A percentile compares a stretch with the other conserved stretches of the same genome.
These are phyloP conservation scores for Cucurbitaria berberidis DNA, from an alignment of 2,329 filamentous ascomycete genomes.

Conservation along the genomic window DNA sequence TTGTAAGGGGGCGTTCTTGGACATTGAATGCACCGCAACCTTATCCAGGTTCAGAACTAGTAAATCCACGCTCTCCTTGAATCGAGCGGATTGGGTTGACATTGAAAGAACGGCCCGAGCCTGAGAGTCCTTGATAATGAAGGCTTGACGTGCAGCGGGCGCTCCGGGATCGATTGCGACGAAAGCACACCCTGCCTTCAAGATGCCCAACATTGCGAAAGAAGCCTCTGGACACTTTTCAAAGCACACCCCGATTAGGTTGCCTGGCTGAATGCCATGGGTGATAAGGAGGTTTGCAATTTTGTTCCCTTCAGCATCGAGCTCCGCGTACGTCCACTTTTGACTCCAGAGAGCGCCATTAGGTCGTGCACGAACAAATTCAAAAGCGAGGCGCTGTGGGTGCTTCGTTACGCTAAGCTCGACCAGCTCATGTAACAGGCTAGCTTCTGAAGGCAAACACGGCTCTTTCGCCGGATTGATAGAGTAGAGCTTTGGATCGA, in stretches of 20 bases:
- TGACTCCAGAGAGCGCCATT: constrained; percentile 54
- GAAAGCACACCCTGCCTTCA: constrained; percentile 83
- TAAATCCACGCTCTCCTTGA: constrained; percentile 44
- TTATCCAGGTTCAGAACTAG: constrained; percentile 57
- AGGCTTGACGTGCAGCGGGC: constrained; percentile 74
- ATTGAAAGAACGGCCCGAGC: constrained; percentile 69
- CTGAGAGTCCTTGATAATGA: constrained; percentile 76
- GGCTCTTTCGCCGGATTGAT: constrained; percentile 67
- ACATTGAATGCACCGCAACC: constrained; percentile 42
- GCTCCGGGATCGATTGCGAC: constrained; percentile 79
- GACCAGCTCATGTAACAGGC: constrained; percentile 78
- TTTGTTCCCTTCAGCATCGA: constrained; percentile 73
- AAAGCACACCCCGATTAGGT: constrained; percentile 77
- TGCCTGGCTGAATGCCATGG: constrained; percentile 60
- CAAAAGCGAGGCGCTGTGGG: constrained; percentile 71
- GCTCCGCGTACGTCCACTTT: constrained; percentile 75
- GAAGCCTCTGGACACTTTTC: constrained; percentile 86
- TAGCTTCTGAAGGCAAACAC: constrained; percentile 63
- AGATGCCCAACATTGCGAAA: constrained; percentile 78
- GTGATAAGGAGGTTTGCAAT: constrained; percentile 69
- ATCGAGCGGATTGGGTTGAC: constrained; percentile 49
- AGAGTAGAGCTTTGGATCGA: constrained; percentile 61
- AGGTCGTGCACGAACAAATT: constrained; percentile 71
- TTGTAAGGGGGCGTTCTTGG: constrained; percentile 40
- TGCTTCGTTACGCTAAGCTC: constrained; percentile 64